These are phyloP conservation scores for Pisolithus marmoratus DNA, from an alignment of 768 basidiomycete species.

Conservation along the genomic window DNA sequence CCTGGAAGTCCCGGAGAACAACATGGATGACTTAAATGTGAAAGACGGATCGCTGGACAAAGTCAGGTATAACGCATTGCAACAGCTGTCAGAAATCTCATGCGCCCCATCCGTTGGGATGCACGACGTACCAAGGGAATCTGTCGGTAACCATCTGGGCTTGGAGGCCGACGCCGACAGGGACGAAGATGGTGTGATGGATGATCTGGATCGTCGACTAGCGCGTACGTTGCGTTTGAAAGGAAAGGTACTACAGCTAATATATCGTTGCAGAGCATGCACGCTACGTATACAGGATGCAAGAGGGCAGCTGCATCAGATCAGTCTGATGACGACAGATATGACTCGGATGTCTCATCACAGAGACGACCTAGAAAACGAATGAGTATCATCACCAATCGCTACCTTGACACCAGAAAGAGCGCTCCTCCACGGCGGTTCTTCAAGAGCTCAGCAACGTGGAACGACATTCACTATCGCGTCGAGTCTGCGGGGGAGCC, in stretches of 20 bases:
- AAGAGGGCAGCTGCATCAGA: conserved; percentile 45
- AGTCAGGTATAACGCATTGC: conserved; percentile 61
- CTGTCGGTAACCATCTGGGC: conserved; percentile 57
- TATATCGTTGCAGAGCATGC: conserved; percentile 46
- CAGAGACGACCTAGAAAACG: conserved; percentile 40
- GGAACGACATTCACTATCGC: conserved; percentile 28
- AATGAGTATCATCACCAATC: conserved; percentile 65
- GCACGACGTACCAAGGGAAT: conserved; percentile 76
- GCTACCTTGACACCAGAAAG: conserved; percentile 41
- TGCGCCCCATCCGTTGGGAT: conserved; percentile 83
- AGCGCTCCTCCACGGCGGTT: conserved; percentile 42
- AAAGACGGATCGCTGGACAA: conserved; percentile 74
- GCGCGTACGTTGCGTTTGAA: conserved; percentile 46
- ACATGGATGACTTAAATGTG: conserved; percentile 91
- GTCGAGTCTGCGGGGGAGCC: conserved; percentile 19
- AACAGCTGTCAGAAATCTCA: conserved; percentile 52
- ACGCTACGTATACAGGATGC: conserved; percentile 57
- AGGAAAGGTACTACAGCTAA: not conserved
- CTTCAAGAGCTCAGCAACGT: conserved; percentile 44
- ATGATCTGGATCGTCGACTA: conserved; percentile 64
- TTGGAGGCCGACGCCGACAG: conserved; percentile 40
- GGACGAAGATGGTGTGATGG: conserved; percentile 38
- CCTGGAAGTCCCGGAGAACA: conserved; percentile 84
- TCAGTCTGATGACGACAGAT: conserved; percentile 42
- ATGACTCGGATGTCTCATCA: conserved; percentile 47